Percentiles rank a stretch among this genome's conserved stretches.
These are phyloP conservation scores for Echium plantagineum DNA, from an alignment of 257 asterid species.

Conservation along the genomic window DNA sequence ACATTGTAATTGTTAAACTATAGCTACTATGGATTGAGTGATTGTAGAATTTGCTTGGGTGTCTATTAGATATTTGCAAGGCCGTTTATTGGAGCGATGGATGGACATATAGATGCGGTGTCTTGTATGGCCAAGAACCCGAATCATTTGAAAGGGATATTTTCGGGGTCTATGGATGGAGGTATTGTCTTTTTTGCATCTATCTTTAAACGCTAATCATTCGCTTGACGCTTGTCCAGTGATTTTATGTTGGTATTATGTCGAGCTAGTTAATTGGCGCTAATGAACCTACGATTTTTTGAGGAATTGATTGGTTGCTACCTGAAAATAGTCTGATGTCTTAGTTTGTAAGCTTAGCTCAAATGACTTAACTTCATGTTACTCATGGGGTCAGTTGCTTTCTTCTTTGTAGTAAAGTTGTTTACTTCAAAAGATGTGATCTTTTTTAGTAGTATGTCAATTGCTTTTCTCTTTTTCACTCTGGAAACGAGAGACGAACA, in stretches of 20 bases:
- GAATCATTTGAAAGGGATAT: slow-evolving; percentile 63
- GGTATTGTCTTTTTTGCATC: slow-evolving; percentile 45
- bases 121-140: slow-evolving; percentile 90
- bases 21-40: too few species aligned
- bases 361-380: background rate
- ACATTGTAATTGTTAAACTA: background rate
- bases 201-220: too few species aligned
- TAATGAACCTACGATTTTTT: too few species aligned
- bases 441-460: too few species aligned
- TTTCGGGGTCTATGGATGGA: slow-evolving; percentile 95
- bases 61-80: slow-evolving; percentile 73
- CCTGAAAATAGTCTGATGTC: too few species aligned
- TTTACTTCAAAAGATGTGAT: too few species aligned
- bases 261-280: background rate
- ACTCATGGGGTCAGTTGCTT: background rate
- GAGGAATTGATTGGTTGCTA: background rate
- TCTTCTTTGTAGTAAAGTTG: background rate
- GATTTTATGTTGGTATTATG: background rate
- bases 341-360: too few species aligned
- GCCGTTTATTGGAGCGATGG: slow-evolving; percentile 93
- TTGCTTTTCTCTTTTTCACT: too few species aligned
- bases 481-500: too few species aligned
- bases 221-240: too few species aligned
- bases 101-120: slow-evolving; percentile 81
- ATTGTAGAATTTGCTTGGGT: too few species aligned